phyloP scores from a whole-genome alignment of 169 alveolate genomes.

The Pseudocohnilembus persalinus region DNA sequence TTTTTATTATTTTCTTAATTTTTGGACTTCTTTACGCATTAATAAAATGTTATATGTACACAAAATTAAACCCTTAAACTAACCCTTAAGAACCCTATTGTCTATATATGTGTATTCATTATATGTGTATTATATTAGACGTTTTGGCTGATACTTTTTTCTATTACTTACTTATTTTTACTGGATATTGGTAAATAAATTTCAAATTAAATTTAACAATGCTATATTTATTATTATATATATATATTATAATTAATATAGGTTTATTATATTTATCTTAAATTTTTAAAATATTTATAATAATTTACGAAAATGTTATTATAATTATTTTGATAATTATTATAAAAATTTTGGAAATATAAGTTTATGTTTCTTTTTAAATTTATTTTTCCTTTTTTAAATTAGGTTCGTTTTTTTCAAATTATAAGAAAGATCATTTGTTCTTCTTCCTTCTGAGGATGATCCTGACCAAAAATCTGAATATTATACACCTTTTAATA shows the following conservation, averaged over 20 bases:
- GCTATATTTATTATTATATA: no score
- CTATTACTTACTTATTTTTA: conserved; percentile 49
- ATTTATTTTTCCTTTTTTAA: no score
- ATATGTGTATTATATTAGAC: conserved; percentile 19
- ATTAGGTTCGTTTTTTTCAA: conserved; percentile 64
- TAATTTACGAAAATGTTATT: no score
- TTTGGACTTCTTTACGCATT: neutral
- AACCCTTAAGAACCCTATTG: conserved; percentile 12
- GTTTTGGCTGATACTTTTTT: conserved; percentile 45
- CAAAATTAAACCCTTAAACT: conserved; percentile 13
- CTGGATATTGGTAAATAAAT: conserved; percentile 40
- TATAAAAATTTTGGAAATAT: no score
- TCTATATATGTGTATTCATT: neutral
- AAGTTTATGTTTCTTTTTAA: no score
- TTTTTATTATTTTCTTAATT: neutral
- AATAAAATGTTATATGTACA: conserved; percentile 14
- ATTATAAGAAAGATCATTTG: conserved; percentile 50
- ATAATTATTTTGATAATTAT: no score
- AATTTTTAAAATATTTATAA: no score
- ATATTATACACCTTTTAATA: conserved; percentile 22
- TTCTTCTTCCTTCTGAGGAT: conserved; percentile 53
- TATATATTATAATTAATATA: no score
- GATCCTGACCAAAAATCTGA: neutral
- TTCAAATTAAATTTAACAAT: no score
- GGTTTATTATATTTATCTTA: no score